Percentiles rank a stretch among this genome's conserved stretches.
Conservation (phyloP, 306 rosid species). For the Trichosanthes truncata region DNA sequence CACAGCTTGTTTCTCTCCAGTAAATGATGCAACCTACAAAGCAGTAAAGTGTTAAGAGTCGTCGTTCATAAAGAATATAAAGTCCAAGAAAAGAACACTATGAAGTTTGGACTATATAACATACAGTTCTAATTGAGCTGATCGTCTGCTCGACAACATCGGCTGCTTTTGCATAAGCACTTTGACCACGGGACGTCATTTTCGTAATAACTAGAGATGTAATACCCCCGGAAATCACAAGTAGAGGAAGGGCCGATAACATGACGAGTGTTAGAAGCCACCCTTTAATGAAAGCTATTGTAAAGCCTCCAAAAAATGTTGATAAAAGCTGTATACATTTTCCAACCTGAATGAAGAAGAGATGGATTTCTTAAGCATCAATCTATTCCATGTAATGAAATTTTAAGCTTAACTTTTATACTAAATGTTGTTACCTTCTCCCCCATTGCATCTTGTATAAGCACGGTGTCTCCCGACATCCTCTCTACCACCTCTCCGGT, state of each 20-base stretch:
- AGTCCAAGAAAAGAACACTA: neutral
- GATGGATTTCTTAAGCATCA: neutral
- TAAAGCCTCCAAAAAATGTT: slow-evolving; percentile 59
- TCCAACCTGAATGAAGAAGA: slow-evolving; percentile 51
- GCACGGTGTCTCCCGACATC: slow-evolving; percentile 81
- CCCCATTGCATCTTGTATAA: slow-evolving; percentile 82
- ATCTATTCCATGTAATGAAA: neutral
- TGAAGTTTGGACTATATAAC: neutral
- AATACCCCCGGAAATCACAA: slow-evolving; percentile 46
- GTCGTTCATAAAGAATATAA: neutral
- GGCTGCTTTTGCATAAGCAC: slow-evolving; percentile 59
- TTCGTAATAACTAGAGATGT: slow-evolving; percentile 28
- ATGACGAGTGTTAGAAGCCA: slow-evolving; percentile 75
- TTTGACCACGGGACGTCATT: slow-evolving; percentile 49
- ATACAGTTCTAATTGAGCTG: slow-evolving; percentile 74
- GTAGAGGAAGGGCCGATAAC: slow-evolving; percentile 59
- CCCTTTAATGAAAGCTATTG: slow-evolving; percentile 54
- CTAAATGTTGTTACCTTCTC: slow-evolving; percentile 45
- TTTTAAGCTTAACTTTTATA: neutral
- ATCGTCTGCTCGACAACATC: slow-evolving; percentile 66
- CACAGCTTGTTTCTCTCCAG: slow-evolving; percentile 76
- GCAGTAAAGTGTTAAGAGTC: neutral
- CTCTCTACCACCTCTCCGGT: slow-evolving; percentile 65
- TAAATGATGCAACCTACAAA: slow-evolving; percentile 79
- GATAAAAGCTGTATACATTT: slow-evolving; percentile 51